Base-by-base conservation (phyloP, 306 rosid species). In the Ormosia semicastrata region DNA sequence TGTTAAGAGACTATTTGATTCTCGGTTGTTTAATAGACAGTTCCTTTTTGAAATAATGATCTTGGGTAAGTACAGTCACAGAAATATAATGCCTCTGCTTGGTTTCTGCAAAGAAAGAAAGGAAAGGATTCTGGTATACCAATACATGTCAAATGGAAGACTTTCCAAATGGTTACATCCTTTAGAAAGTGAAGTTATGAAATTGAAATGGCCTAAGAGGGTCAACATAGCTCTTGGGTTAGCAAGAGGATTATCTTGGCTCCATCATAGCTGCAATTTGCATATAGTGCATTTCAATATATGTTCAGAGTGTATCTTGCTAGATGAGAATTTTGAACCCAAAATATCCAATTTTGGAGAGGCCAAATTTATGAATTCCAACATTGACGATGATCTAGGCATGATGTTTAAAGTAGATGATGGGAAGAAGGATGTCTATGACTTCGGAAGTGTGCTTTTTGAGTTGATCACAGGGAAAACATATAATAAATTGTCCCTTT, bases 401-500 rank as follows among this genome's bases (percentile, higher is more conserved):
- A 17, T 1, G 8, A 3, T 18, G 2, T 60, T 80, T 71, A 5
- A 37, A 4, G 84, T 8, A 8, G 30, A 10, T 2, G 73, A 80
- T 41, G 79, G 79, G 15, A 87, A 83, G 89, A 80, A 81, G 71
- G 89, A 88, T 80, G 87, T 88, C 0, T 72, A 83, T 69, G 80
- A 75, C 71, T 85, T 88, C 64, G 91, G 91, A 8, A 80, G 67
- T 53, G 62, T 85, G 5, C 77, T 88, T 54, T 79, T 83, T 60
- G 86, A 88, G 81, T 34, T 85, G 43, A 24, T 83, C 13, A 88
- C 84, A 0, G 77, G 76, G 4, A 80, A 71, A 39, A 41, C 76
- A 12, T 79, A 7, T 34, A 14, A 60, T 2, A 67, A 76, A 71
- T 3, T 75, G 63, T 33, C 47, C 3, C 3, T 24, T 37, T 79